These are phyloP conservation scores for Boletales sp. DNA, from an alignment of 768 basidiomycete genomes.

Conservation along the genomic window DNA sequence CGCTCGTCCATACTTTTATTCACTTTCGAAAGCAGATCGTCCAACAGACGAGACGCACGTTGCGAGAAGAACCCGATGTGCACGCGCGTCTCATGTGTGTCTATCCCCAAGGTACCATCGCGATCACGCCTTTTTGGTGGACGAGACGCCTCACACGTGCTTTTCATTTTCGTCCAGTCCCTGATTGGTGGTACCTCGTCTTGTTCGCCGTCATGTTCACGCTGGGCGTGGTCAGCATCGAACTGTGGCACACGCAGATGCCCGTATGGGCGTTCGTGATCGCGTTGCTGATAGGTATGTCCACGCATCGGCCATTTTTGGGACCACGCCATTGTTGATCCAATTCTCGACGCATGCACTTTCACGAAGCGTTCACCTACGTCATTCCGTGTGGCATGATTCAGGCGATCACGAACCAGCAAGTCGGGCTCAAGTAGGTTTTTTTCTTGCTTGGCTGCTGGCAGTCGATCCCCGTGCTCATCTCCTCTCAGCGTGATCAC, in stretches of 20 bases:
- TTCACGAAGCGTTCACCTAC: constrained; percentile 37
- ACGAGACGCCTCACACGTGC: neutral
- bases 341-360: neutral
- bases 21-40: constrained; percentile 80
- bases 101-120: constrained; percentile 46
- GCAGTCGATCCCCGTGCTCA: too few species aligned
- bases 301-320: neutral
- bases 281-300: constrained; percentile 51
- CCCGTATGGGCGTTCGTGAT: constrained; percentile 70
- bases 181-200: constrained; percentile 80
- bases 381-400: constrained; percentile 56
- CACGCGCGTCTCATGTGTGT: constrained; percentile 78
- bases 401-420: constrained; percentile 76
- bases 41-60: constrained; percentile 62
- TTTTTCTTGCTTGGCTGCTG: too few species aligned
- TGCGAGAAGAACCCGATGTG: constrained; percentile 78
- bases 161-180: constrained; percentile 42
- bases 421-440: constrained; percentile 58
- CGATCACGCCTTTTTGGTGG: neutral
- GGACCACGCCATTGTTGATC: neutral
- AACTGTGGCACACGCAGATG: constrained; percentile 69
- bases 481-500: constrained; percentile 53
- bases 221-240: constrained; percentile 66
- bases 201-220: constrained; percentile 71
- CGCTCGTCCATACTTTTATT: constrained; percentile 37